These are phyloP conservation scores for Buxus sempervirens DNA, from an alignment of 164 flowering plant genomes.

Conservation along the genomic window DNA sequence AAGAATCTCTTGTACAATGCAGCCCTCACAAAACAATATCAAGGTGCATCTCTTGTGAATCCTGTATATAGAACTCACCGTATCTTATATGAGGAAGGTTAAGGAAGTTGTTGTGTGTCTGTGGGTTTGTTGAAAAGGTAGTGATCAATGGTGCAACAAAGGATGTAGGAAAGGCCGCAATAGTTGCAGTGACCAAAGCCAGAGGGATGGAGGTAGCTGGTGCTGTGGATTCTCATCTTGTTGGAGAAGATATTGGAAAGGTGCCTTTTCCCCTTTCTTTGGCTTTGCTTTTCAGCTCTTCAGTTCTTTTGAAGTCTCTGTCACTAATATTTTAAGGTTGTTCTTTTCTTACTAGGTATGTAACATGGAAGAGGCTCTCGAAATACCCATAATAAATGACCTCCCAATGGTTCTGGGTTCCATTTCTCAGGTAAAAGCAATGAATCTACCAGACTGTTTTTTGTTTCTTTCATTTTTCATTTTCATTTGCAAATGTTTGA, in stretches of 20 bases:
- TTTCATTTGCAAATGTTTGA: neutral
- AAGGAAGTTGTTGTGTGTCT: neutral
- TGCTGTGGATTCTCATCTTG: slow-evolving; percentile 68
- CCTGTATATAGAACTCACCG: neutral
- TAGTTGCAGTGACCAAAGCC: slow-evolving; percentile 73
- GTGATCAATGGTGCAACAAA: slow-evolving; percentile 86
- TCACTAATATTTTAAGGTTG: neutral
- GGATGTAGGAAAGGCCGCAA: slow-evolving; percentile 88
- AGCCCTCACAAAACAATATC: slow-evolving; percentile 59
- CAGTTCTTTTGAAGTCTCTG: slow-evolving; percentile 1
- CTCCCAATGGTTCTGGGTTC: slow-evolving; percentile 88
- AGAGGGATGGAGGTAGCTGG: slow-evolving; percentile 96
- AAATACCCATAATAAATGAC: slow-evolving; percentile 77
- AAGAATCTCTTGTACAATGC: slow-evolving; percentile 52
- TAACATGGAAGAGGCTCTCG: slow-evolving; percentile 84
- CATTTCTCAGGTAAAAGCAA: slow-evolving; percentile 69
- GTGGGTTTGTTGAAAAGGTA: slow-evolving; percentile 38
- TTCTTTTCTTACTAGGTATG: slow-evolving; percentile 42
- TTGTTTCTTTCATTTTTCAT: neutral
- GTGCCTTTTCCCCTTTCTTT: slow-evolving; percentile 23
- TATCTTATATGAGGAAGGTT: too few relatives aligned
- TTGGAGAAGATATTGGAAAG: slow-evolving; percentile 84
- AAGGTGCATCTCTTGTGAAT: slow-evolving; percentile 34
- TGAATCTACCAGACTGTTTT: neutral
- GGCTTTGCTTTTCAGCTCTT: neutral